Base-by-base conservation (phyloP, 164 flowering plant genomes). In the Nymphaea thermarum region DNA sequence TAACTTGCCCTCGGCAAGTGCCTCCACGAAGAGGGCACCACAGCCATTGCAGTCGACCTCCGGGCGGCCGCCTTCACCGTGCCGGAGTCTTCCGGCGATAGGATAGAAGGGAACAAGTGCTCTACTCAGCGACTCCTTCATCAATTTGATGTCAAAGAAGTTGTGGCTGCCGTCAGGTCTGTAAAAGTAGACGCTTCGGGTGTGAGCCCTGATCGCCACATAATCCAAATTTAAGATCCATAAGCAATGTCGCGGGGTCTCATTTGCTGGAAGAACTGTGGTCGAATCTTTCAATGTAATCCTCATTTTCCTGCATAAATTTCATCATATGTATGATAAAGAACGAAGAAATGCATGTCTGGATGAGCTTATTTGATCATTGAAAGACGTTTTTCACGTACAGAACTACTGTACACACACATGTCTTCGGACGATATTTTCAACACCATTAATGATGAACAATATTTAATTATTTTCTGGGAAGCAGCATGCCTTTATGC, bases 21-120 rank as follows among this genome's bases (percentile, higher is more conserved):
- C 89, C 77, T 74, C 83, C 4, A 85, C 85, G 43, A 85, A 79
- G 4, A 51, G 57, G 15, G 57, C 57, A 2, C 68, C 73, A 57
- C 65, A 60, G 1, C 73, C 65, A 42, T 71, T 67, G 45, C 74
- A 71, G 63, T 71, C 18, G 55, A 71, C 62, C 66, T 71, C 74
- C 4, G 51, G 42, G 11, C 74, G 74, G 11, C 70, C 74, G 17
- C 62, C 47, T 41, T 63, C 53, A 16, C 43, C 60, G 4, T 15
- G 61, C 7, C 51, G 3, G 2, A 67, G 25, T 42, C 70, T 71
- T 44, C 74, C 73, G 4, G 74, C 74, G 11, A 71, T 41, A 0
- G 74, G 70, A 12, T 66, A 71, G 63, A 67, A 71, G 12, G 66
- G 70, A 5, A 71, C 70, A 42, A 71, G 43, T 2, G 66, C 74